These are phyloP conservation scores for Nyssa sinensis DNA, from an alignment of 148 eudicot species.

Conservation along the genomic window DNA sequence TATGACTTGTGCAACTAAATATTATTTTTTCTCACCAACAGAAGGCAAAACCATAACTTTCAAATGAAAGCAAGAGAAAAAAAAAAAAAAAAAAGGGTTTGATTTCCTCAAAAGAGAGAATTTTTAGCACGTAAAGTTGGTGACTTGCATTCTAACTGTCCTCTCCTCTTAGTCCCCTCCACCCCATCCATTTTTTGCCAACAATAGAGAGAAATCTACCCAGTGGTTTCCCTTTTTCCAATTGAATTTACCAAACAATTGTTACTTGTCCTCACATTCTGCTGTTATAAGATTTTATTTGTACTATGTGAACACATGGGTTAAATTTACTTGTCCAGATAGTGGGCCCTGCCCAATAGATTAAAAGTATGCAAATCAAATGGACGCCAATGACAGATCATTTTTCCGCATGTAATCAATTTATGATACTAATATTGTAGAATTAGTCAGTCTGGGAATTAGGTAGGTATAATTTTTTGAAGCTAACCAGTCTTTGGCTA, in stretches of 20 bases:
- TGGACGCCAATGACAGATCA: neutral
- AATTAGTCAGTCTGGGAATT: conserved; percentile 1
- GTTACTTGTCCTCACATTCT: neutral
- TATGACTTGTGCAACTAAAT: too few species aligned
- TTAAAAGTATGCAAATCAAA: neutral
- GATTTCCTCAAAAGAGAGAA: neutral
- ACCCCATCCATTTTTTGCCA: conserved; percentile 16
- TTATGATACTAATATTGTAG: neutral
- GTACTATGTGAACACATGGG: neutral
- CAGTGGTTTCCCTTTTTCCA: conserved; percentile 4
- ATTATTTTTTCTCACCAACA: too few species aligned
- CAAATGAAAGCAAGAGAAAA: neutral
- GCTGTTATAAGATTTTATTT: too few species aligned
- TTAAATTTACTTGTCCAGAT: neutral
- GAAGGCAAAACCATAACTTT: neutral
- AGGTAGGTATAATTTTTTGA: neutral
- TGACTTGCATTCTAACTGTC: conserved; percentile 36
- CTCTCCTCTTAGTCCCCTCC: conserved; percentile 28
- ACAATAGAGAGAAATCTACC: neutral
- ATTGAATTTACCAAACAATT: conserved; percentile 29
- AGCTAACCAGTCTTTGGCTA: neutral
- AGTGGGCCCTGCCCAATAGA: neutral
- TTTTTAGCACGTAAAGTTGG: conserved; percentile 29
- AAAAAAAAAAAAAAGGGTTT: neutral
- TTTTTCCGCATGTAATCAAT: conserved; percentile 1